Percentiles rank a stretch among this genome's conserved stretches.
Evolutionary conservation across 2,329 filamentous ascomycete species (phyloP).

Genomic region (Intubia oerlemansii): DNA sequence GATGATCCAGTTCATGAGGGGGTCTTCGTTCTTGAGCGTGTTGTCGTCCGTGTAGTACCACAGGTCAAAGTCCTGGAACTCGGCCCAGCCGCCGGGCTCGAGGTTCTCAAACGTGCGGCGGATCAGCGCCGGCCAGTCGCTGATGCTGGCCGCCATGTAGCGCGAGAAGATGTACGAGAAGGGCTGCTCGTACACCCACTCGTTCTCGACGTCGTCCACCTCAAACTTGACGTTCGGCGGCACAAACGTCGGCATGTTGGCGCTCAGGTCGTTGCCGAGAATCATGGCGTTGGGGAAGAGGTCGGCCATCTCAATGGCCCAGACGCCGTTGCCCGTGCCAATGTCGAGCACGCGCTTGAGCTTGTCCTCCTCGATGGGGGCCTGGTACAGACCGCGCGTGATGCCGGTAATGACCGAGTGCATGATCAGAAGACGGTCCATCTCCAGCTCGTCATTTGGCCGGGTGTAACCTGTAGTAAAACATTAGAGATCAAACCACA

Average conservation of each 20-base stretch:
- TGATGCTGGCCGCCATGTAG: constrained; percentile 7
- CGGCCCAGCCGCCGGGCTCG: constrained; percentile 9
- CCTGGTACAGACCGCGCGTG: constrained; percentile 3
- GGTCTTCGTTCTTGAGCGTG: constrained; percentile 3
- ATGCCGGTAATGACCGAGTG: constrained; percentile 4
- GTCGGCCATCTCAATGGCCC: constrained; percentile 6
- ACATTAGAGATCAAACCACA: too few relatives aligned
- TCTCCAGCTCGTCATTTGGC: constrained; percentile 15
- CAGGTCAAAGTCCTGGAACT: constrained; percentile 10
- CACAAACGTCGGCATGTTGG: constrained; percentile 8
- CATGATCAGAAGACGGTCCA: constrained; percentile 6
- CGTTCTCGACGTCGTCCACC: constrained; percentile 9
- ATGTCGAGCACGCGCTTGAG: constrained; percentile 5
- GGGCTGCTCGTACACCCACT: constrained; percentile 6
- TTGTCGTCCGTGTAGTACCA: constrained; percentile 7
- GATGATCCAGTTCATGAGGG: constrained; percentile 3
- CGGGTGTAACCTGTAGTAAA: too few relatives aligned
- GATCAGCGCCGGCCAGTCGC: constrained; percentile 8
- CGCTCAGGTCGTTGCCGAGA: constrained; percentile 9
- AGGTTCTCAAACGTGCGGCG: constrained; percentile 7
- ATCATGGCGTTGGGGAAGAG: constrained; percentile 3
- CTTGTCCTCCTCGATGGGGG: constrained; percentile 3
- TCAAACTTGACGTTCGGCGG: constrained; percentile 9
- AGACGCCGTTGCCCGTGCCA: constrained; percentile 6
- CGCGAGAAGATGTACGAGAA: constrained; percentile 8